Conservation (phyloP, 78 protist genomes). For the Emiliania huxleyi region DNA sequence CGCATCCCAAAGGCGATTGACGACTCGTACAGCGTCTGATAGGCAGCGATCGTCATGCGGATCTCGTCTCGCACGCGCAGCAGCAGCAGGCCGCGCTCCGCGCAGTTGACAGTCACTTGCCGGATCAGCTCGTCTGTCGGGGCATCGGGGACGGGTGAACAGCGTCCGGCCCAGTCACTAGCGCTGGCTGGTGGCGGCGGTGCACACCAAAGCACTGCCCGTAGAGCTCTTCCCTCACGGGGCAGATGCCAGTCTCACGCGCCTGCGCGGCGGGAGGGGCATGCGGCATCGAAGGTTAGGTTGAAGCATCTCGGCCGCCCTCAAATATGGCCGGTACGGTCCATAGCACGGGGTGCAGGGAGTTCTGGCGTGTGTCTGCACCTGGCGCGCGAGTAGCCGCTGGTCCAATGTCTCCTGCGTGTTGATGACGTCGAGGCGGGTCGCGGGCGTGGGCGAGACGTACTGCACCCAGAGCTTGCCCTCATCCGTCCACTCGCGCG, state of each 20-base stretch:
- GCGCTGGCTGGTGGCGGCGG: background rate
- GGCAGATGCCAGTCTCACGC: conserved; percentile 88
- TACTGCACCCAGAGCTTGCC: conserved; percentile 80
- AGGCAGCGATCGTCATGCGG: conserved; percentile 82
- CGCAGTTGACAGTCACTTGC: conserved; percentile 87
- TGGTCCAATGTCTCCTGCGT: conserved; percentile 71
- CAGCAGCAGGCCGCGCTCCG: conserved; percentile 88
- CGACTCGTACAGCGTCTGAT: conserved; percentile 78
- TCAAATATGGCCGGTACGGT: too few relatives aligned
- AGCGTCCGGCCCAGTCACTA: too few relatives aligned
- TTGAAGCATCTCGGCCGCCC: too few relatives aligned
- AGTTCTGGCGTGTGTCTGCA: too few relatives aligned
- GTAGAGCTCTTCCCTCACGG: conserved; percentile 84
- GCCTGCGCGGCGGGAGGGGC: too few relatives aligned
- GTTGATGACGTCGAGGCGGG: conserved; percentile 84
- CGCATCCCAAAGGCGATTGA: conserved; percentile 86
- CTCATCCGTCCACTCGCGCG: conserved; percentile 68
- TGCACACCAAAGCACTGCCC: conserved; percentile 73
- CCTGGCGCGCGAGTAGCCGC: conserved; percentile 60
- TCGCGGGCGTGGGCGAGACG: conserved; percentile 84
- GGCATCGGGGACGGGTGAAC: background rate
- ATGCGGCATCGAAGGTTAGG: too few relatives aligned
- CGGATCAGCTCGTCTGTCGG: conserved; percentile 72
- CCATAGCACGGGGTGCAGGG: too few relatives aligned
- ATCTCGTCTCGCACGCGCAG: conserved; percentile 86